A percentile compares a stretch with the other conserved stretches of the same genome.
These are phyloP conservation scores for Lolium rigidum DNA, from an alignment of 176 grass and related monocot genomes.

Conservation along the genomic window DNA sequence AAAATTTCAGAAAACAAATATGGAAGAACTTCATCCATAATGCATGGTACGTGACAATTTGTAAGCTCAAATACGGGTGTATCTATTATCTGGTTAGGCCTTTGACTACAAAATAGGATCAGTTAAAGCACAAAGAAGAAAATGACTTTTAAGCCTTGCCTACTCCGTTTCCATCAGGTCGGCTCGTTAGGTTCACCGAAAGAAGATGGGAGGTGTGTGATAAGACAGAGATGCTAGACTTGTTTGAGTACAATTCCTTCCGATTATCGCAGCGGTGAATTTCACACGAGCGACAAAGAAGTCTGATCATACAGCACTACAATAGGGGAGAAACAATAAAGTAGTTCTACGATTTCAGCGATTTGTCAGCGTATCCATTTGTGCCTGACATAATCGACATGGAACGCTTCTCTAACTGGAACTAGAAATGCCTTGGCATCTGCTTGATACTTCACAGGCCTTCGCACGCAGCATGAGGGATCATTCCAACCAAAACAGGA, in stretches of 20 bases:
- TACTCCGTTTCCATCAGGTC: background rate
- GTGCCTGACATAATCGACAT: background rate
- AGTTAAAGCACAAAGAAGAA: constrained; percentile 24
- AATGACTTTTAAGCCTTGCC: background rate
- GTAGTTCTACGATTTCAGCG: background rate
- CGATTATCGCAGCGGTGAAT: background rate
- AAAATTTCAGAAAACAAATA: background rate
- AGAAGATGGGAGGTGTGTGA: background rate
- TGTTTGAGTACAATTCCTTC: background rate
- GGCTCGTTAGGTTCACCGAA: background rate
- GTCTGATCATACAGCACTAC: background rate
- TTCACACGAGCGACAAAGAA: background rate
- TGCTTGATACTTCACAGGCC: background rate
- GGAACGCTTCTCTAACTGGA: background rate
- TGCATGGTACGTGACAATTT: background rate
- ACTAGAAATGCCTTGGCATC: background rate
- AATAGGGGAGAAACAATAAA: background rate
- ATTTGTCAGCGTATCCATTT: background rate
- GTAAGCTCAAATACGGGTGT: background rate
- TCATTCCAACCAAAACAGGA: background rate
- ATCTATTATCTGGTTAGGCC: background rate
- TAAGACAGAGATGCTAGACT: background rate
- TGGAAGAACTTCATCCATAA: background rate
- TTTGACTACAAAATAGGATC: background rate
- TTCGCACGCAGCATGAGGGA: background rate